Base-by-base conservation (phyloP, 805 yeast genomes). In the Metschnikowia lochheadii region DNA sequence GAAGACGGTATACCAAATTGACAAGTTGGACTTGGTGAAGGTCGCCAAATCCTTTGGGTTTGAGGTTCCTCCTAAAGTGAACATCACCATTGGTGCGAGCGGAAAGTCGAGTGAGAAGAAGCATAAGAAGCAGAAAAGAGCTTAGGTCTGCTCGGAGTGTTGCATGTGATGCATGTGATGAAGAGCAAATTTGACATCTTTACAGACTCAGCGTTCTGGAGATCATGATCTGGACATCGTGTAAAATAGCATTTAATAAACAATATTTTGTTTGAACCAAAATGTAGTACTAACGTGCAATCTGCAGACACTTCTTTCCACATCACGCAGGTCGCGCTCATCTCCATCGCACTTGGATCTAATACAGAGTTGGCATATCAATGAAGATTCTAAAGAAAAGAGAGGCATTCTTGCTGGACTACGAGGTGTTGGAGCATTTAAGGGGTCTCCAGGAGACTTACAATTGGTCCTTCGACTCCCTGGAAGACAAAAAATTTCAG, bases 21-120 rank as follows among this genome's bases (percentile, higher is more conserved):
- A 94, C 70, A 89, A 91, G 72, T 78, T 94, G 54, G 99, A 94
- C 68, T 75, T 94, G 56, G 92, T 84, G 34, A 94, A 92, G 73
- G 97, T 94, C 31, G 99, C 97, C 49, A 88, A 85, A 68, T 86
- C 96, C 13, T 94, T 88, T 68, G 99, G 99, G 8, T 94, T 94
- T 72, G 83, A 84, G 36, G 85, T 89, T 23, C 98, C 99, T 44
- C 99, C 99, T 56, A 90, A 90, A 74, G 99, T 94, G 49, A 94
- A 94, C 65, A 90, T 94, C 56, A 85, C 96, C 38, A 90, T 94
- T 60, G 98, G 98, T 21, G 89, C 96, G 44, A 87, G 96, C 66
- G 92, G 91, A 11, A 82, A 84, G 67, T 75, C 85, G 10, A 63
- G 73, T 51, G 79, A 75, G 56, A 74, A 71, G 62, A 75, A 73